Evolutionary conservation across 148 eudicot genomes (phyloP), one percentile per base, ranked within the genome.

Genomic region (Drosera capensis): DNA sequence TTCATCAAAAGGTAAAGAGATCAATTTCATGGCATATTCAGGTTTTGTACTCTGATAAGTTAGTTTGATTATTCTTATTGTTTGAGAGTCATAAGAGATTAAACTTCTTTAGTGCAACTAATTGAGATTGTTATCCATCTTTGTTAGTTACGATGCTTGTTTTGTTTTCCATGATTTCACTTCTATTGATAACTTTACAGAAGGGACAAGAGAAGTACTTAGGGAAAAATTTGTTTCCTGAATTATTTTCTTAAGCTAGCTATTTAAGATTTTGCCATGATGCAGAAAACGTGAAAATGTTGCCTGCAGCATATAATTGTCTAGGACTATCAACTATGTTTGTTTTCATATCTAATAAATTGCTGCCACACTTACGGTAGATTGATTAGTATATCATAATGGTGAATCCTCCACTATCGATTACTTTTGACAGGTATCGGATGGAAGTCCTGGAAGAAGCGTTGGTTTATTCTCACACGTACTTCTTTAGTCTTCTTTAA

Each of bases 391-490:
- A 34, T 34, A 11, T 4, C 2, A 15, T 34, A 9, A 11, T 4
- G 11, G 14, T 11, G 2, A 34, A 9, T 9, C 13, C n/a, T 11
- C 3, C 38, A 20, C 29, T 19, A 17, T 28, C 40, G 23, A n/a
- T 20, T 46, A 28, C 15, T 12, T 22, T 39, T 38, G 23, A 71
- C 94, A 92, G 99, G 99, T 17, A 58, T 92, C 67, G 99, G 99
- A 28, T 92, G 99, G 99, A 92, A 78, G 63, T 85, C 90, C 43
- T 92, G 99, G 99, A 92, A 92, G 58, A 92, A 92, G 66, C 88
- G 99, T 38, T 92, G 99, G 99, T 85, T 92, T 59, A 92, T 92
- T 66, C 74, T 92, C 46, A 92, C 95, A 13, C 88, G 95, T 17
- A 81, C 95, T 47, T 85, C 99, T 23, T 65, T 92, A 70, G 99